Evolutionary conservation across 78 protist genomes (phyloP).

Genomic region (slime mould (Dictyostelium discoideum)): DNA sequence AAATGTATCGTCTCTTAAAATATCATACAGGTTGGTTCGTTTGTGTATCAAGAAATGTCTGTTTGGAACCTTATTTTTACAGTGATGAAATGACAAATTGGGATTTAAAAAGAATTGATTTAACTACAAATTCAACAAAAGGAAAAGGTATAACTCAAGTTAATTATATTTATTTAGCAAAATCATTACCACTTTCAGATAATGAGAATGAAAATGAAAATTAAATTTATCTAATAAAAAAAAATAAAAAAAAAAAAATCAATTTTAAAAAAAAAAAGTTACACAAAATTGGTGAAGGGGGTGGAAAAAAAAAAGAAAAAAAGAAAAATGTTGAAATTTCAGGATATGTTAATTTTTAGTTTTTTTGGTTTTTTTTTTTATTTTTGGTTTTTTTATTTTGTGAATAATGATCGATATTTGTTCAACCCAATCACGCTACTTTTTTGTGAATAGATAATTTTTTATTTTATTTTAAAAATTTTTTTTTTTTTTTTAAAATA

Average conservation of each 20-base stretch:
- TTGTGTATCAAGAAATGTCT: constrained; percentile 26
- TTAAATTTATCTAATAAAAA: too few relatives aligned
- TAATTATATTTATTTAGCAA: constrained; percentile 35
- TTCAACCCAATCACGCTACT: not conserved
- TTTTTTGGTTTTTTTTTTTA: too few relatives aligned
- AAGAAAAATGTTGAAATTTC: too few relatives aligned
- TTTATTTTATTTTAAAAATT: too few relatives aligned
- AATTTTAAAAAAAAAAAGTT: not conserved
- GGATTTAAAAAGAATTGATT: not conserved
- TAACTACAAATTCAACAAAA: constrained; percentile 29
- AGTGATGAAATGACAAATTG: constrained; percentile 36
- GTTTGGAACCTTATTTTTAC: constrained; percentile 61
- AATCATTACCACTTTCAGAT: not conserved
- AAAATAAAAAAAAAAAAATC: not conserved
- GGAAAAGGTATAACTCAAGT: constrained; percentile 64
- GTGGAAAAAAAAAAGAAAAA: too few relatives aligned
- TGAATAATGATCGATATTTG: not conserved
- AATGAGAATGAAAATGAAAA: not conserved
- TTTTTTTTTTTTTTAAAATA: too few relatives aligned
- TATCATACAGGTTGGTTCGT: constrained; percentile 9
- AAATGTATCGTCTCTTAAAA: constrained; percentile 47
- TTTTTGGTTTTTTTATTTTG: too few relatives aligned
- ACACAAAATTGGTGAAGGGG: not conserved
- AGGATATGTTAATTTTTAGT: too few relatives aligned
- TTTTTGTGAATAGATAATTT: too few relatives aligned